Base-by-base conservation (phyloP, 441 rosid genomes). In the Theobroma grandiflorum region DNA sequence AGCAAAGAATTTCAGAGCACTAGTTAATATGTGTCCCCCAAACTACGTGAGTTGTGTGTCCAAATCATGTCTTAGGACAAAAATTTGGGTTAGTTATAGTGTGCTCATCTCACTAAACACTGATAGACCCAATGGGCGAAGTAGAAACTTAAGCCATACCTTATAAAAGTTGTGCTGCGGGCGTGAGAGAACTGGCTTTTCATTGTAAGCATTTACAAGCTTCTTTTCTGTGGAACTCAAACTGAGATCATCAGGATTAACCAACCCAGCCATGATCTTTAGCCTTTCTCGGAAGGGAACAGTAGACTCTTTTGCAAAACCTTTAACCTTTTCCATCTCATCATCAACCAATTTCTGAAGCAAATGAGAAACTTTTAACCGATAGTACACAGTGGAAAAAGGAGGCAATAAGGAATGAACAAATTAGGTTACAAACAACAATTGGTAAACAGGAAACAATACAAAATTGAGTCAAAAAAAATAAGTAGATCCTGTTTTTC, bases 111-210 rank as follows among this genome's bases (percentile, higher is more conserved):
- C 4, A 45, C 35, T 47, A 0, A 70, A 70, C 59, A 50, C 22
- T 31, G 18, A 67, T 67, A 12, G 9, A 67, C 18, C 50, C 16
- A 49, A 76, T 6, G 45, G 20, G 33, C 33, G 40, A 45, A 40
- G 37, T 26, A 59, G 59, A 62, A 47, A 50, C 4, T 71, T 16
- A 18, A 47, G 66, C 11, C 26, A 22, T 74, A 90, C 98, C 94
- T 81, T 85, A 33, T 81, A 93, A 80, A 94, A 96, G 67, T 85
- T 87, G 82, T 96, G 99, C 82, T 96, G 98, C 33, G 99, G 99
- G 53, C 98, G 97, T 49, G 99, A 94, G 63, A 96, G 96, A 72
- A 94, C 99, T 0, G 98, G 99, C 81, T 96, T 96, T 80, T 96
- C 97, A 53, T 93, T 96, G 76, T 94, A 96, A 81, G 94, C 94